phyloP scores from a whole-genome alignment of 352 stramenopile species.

The Globisporangium radiosum region DNA sequence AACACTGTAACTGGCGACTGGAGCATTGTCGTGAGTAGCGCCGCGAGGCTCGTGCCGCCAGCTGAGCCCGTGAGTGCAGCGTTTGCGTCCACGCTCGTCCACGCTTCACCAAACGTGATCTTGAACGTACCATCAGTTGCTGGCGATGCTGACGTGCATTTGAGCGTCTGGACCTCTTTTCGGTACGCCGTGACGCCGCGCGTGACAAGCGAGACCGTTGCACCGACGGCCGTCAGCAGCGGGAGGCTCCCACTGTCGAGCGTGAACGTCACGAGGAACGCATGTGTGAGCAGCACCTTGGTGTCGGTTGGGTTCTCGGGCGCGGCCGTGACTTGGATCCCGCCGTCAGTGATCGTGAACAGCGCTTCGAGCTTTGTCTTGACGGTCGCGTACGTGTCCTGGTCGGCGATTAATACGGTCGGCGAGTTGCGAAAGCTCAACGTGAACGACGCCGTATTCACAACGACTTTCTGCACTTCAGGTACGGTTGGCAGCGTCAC shows the following conservation, averaged over 20 bases:
- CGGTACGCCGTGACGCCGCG: conserved; percentile 36
- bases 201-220: conserved; percentile 28
- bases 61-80: conserved; percentile 28
- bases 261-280: conserved; percentile 73
- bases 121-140: conserved; percentile 39
- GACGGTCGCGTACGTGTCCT: conserved; percentile 36
- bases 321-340: conserved; percentile 64
- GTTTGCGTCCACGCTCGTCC: conserved; percentile 29
- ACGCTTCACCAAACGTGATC: conserved; percentile 39
- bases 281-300: conserved; percentile 19
- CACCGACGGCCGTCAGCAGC: conserved; percentile 17
- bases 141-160: conserved; percentile 39
- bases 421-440: conserved; percentile 61
- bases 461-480: conserved; percentile 56
- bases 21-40: conserved; percentile 23
- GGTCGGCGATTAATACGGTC: conserved; percentile 21
- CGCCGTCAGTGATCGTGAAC: conserved; percentile 69
- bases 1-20: conserved; percentile 33
- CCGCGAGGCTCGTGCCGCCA: conserved; percentile 20
- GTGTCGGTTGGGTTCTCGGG: conserved; percentile 21
- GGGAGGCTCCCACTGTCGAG: conserved; percentile 43
- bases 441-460: conserved; percentile 28
- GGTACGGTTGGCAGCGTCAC: conserved; percentile 35
- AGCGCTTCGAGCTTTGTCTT: conserved; percentile 67
- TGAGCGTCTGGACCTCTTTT: conserved; percentile 80